Evolutionary conservation across 805 yeast genomes (phyloP).

Genomic region (Lipomyces sp.): DNA sequence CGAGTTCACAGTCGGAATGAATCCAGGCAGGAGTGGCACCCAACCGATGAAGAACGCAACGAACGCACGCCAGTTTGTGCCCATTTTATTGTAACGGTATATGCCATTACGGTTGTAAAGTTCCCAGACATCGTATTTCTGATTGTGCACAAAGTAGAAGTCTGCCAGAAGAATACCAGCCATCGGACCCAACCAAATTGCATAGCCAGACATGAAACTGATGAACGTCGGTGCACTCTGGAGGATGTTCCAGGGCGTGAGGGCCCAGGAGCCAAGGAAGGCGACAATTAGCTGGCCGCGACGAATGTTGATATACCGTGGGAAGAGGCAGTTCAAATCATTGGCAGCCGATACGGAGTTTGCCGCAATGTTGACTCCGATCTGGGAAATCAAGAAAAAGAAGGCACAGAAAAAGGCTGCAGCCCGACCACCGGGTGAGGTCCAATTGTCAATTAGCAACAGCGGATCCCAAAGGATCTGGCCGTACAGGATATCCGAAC

Average conservation of each 20-base stretch:
- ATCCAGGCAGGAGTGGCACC: conserved; percentile 35
- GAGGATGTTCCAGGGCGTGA: conserved; percentile 51
- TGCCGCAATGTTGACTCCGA: conserved; percentile 70
- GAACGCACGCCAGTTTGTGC: conserved; percentile 33
- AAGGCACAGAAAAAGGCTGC: conserved; percentile 35
- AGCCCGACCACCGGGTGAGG: conserved; percentile 30
- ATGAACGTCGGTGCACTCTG: conserved; percentile 48
- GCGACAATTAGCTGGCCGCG: conserved; percentile 58
- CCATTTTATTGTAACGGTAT: conserved; percentile 36
- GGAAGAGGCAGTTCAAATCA: conserved; percentile 47
- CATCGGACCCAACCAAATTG: conserved; percentile 51
- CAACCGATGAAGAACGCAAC: conserved; percentile 32
- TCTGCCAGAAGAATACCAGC: conserved; percentile 31
- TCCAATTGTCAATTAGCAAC: conserved; percentile 21
- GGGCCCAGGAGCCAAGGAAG: conserved; percentile 45
- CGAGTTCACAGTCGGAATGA: conserved; percentile 33
- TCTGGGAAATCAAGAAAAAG: conserved; percentile 67
- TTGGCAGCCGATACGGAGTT: conserved; percentile 51
- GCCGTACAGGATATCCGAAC: conserved; percentile 29
- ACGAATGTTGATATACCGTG: conserved; percentile 61
- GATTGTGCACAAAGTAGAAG: conserved; percentile 29
- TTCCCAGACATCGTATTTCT: conserved; percentile 30
- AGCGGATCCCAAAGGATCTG: conserved; percentile 29
- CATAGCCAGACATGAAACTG: conserved; percentile 47
- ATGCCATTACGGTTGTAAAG: conserved; percentile 32